phyloP scores from a whole-genome alignment of 768 basidiomycete genomes.

The Astraeus odoratus region DNA sequence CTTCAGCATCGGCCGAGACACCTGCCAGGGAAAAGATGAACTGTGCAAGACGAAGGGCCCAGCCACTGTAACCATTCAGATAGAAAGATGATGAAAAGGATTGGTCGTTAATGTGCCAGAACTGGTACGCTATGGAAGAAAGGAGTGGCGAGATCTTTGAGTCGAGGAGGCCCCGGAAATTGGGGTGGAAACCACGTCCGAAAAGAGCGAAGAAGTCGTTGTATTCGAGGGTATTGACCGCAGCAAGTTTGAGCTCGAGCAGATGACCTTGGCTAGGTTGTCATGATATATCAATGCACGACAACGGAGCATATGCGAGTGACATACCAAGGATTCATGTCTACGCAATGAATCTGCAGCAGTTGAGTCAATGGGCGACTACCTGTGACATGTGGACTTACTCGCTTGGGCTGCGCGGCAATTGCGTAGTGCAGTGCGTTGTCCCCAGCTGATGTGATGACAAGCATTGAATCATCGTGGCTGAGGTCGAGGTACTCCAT shows the following conservation, averaged over 20 bases:
- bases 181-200: constrained; percentile 52
- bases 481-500: constrained; percentile 56
- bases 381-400: constrained; percentile 16
- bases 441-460: constrained; percentile 74
- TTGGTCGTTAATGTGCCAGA: constrained; percentile 60
- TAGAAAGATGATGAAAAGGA: constrained; percentile 54
- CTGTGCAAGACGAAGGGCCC: constrained; percentile 57
- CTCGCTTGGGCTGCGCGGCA: constrained; percentile 48
- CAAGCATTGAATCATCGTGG: constrained; percentile 57
- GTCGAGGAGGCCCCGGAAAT: constrained; percentile 57
- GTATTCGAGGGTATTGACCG: constrained; percentile 47
- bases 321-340: constrained; percentile 57
- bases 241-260: constrained; percentile 72
- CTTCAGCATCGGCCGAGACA: constrained; percentile 46
- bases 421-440: constrained; percentile 78
- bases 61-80: constrained; percentile 58
- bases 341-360: constrained; percentile 56
- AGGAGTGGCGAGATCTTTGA: constrained; percentile 56
- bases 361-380: neutral
- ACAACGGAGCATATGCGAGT: neutral
- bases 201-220: constrained; percentile 63
- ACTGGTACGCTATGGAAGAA: constrained; percentile 68
- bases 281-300: neutral
- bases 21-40: constrained; percentile 56
- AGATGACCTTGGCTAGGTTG: constrained; percentile 59